Evolutionary conservation across 164 flowering plant species (phyloP).

Genomic region (Piper betle): DNA sequence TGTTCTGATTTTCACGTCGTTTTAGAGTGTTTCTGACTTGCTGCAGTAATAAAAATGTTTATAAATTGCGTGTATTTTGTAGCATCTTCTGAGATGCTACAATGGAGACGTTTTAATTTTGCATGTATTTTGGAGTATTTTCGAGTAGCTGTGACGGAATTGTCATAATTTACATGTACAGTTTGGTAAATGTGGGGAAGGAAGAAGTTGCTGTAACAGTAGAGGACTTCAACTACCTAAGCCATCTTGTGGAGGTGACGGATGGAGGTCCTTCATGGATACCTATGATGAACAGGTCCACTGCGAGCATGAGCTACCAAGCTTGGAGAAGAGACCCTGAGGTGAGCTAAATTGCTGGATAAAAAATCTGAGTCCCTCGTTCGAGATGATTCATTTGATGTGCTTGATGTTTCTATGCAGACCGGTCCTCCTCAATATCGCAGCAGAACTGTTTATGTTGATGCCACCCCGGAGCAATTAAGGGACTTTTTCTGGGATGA

Average conservation of each 20-base stretch:
- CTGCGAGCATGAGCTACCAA: constrained; percentile 56
- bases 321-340: constrained; percentile 76
- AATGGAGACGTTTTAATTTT: background rate
- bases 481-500: constrained; percentile 90
- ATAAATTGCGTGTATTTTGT: too few species aligned
- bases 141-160: background rate
- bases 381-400: background rate
- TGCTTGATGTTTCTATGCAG: constrained; percentile 14
- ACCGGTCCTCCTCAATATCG: constrained; percentile 72
- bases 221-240: constrained; percentile 49
- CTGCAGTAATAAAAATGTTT: too few species aligned
- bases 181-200: constrained; percentile 18
- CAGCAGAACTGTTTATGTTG: constrained; percentile 54
- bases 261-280: constrained; percentile 88
- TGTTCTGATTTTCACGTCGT: too few species aligned
- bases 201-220: constrained; percentile 25
- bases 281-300: constrained; percentile 65
- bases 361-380: background rate
- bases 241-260: constrained; percentile 44
- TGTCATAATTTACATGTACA: constrained; percentile 12
- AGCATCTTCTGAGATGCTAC: too few species aligned
- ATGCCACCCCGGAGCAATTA: constrained; percentile 55
- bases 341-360: constrained; percentile 16
- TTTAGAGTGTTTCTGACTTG: too few species aligned
- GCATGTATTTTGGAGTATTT: background rate